Base-by-base conservation (phyloP, 371 early-diverging fungal genomes). In the Umbelopsis sp. region DNA sequence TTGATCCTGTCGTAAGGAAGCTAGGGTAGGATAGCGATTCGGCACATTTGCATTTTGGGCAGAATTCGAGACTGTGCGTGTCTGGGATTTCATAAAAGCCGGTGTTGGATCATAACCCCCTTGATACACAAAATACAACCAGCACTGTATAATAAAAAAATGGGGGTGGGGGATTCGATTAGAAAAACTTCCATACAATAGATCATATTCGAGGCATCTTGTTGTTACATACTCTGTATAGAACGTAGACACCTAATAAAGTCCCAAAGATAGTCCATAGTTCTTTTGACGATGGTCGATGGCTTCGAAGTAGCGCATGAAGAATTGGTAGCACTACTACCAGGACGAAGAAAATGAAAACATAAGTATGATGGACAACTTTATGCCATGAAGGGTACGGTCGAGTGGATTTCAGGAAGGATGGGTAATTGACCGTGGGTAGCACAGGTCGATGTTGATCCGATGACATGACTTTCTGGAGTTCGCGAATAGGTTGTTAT, bases 121-220 rank as follows among this genome's bases (percentile, higher is more conserved):
- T 18, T 57, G 57, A 16, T 57, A 57, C 57, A 57, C 57, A 57
- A 57, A 57, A 57, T 37, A 57, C 29, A 57, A 35, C 57, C 57
- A 57, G 22, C 29, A 24, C 57, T 57, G 25, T 6, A 35, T 2
- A 11, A 16, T 32, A 18, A 35, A 3, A 57, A 57, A n/a, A 7
- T 1, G 18, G 11, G 29, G 14, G 16, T 1, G 18, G 11, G 29
- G 14, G 3, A 5, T 48, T 45, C 10, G 45, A 14, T 45, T 45
- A 45, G 45, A 41, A 41, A 41, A 41, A 7, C 41, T 1, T 41
- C 10, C 0, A 41, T 41, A 41, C 12, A 2, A 10, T 7, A 41
- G 41, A 41, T 41, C 41, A 41, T 5, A 7, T 12, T 7, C 7
- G 7, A 41, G 12, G 12, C 7, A 10, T 41, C 7, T 1, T 1